Conservation (phyloP, 2,329 filamentous ascomycete species). For the Diaporthe sp. region DNA sequence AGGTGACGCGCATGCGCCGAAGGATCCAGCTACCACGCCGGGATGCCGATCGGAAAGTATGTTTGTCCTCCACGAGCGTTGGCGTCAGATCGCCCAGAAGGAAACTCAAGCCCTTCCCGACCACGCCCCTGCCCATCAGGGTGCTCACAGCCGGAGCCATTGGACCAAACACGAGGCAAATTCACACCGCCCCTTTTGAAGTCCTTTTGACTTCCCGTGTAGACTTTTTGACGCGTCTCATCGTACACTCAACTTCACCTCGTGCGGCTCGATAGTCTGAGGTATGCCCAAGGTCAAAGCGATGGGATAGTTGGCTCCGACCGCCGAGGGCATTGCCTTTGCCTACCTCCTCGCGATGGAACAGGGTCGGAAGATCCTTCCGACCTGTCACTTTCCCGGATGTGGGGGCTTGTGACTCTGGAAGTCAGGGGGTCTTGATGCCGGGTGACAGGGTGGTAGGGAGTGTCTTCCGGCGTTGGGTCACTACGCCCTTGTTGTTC, state of each 20-base stretch:
- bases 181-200: neutral
- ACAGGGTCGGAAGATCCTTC: conserved; percentile 4
- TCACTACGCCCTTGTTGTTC: neutral
- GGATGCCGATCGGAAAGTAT: conserved; percentile 10
- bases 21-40: conserved; percentile 2
- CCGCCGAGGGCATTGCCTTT: neutral
- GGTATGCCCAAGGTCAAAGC: neutral
- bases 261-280: neutral
- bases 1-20: conserved; percentile 18
- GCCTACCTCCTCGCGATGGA: neutral
- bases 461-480: neutral
- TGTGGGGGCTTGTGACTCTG: conserved; percentile 16
- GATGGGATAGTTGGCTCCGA: neutral
- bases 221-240: conserved; percentile 23
- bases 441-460: conserved; percentile 1
- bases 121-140: neutral
- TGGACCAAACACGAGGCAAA: neutral
- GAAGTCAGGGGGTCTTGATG: conserved; percentile 5
- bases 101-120: neutral
- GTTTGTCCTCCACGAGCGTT: neutral
- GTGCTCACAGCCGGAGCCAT: neutral
- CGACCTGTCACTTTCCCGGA: conserved; percentile 21
- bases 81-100: neutral
- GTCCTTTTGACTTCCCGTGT: conserved; percentile 2
- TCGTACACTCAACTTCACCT: neutral